Evolutionary conservation across 2,329 filamentous ascomycete species (phyloP), one percentile per base, ranked within the genome.

Genomic region (Aaosphaeria pasadenensis): DNA sequence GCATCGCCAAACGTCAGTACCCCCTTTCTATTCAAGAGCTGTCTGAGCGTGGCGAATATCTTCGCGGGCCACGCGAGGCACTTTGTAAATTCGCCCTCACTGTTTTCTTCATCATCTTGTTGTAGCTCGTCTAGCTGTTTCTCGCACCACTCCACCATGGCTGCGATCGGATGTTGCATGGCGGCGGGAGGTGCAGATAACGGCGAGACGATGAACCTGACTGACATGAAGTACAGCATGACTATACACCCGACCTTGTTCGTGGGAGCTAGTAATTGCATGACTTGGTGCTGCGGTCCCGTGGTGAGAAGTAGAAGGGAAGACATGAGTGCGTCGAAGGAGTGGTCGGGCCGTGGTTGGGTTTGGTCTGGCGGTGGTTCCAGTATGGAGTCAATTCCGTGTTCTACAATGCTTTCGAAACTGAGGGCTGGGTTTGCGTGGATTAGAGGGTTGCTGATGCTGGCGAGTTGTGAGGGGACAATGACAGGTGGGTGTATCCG

Each of bases 131-230:
- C 63, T 7, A 59, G 40, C 30, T 76, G 69, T 30, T 58, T 51
- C 38, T 71, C 62, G 0, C 66, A 60, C 74, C 76, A 78, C 9
- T 71, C 58, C 36, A 71, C 58, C 47, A 54, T 50, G 11, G 47
- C 56, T 11, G 43, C 48, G 6, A 54, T 46, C 7, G 59, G 59
- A 1, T 45, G 49, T 30, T 40, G 49, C 42, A 57, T 39, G 2
- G 44, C 50, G 11, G 43, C 33, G 4, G 55, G 45, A 1, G 51
- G 53, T 9, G 52, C 52, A 11, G 47, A 50, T 2, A 62, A 11
- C 1, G 58, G 52, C 5, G 50, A 43, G 7, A 59, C 35, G 2
- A 59, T 24, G 45, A 52, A 55, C 6, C 55, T 54, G 3, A 59
- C 40, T 11, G 51, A 47, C 47, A 31, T 46, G 38, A 56, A 59